phyloP scores from a whole-genome alignment of 164 flowering plant genomes.

The Euptelea pleiosperma region DNA sequence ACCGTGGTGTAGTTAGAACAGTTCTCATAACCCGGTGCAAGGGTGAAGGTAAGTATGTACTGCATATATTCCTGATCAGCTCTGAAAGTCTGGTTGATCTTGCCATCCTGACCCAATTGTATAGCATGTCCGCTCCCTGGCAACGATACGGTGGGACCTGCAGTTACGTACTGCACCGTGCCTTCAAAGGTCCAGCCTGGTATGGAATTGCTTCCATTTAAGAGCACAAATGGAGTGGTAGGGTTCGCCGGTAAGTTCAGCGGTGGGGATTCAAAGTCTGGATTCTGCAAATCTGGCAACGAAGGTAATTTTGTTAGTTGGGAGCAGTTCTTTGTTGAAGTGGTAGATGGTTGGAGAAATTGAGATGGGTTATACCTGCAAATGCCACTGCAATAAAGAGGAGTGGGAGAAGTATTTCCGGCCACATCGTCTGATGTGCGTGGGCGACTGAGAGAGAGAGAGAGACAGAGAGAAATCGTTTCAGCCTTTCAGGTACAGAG shows the following conservation, averaged over 20 bases:
- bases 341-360: not conserved
- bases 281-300: conserved; percentile 36
- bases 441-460: too few relatives aligned
- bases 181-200: conserved; percentile 49
- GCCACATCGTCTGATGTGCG: too few relatives aligned
- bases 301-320: not conserved
- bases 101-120: conserved; percentile 38
- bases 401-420: conserved; percentile 2
- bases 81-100: conserved; percentile 45
- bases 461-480: too few relatives aligned
- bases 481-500: too few relatives aligned
- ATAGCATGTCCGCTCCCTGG: conserved; percentile 41
- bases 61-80: conserved; percentile 17
- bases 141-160: conserved; percentile 19
- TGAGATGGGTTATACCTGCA: conserved; percentile 9
- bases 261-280: conserved; percentile 49
- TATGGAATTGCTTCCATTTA: conserved; percentile 27
- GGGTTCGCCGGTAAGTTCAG: conserved; percentile 25
- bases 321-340: not conserved
- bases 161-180: conserved; percentile 32
- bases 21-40: conserved; percentile 30
- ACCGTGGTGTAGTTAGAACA: conserved; percentile 24
- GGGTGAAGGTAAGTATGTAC: conserved; percentile 37
- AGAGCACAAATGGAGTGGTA: conserved; percentile 18
- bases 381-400: not conserved